Evolutionary conservation across 1,284 basidiomycete genomes (phyloP).

Genomic region (Leccinum ponderosum): DNA sequence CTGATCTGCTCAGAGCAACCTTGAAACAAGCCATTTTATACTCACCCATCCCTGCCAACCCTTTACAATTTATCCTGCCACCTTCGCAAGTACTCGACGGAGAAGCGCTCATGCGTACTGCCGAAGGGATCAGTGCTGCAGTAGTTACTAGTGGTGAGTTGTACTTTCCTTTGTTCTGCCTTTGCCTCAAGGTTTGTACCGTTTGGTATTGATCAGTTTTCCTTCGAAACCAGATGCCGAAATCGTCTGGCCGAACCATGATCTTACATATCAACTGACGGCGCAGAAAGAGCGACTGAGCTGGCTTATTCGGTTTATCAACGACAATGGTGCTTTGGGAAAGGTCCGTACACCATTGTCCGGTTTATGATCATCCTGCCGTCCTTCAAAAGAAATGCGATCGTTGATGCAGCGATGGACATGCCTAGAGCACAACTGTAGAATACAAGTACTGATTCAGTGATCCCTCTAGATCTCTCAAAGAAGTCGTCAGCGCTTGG

Average conservation of each 20-base stretch:
- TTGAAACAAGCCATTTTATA: constrained; percentile 90
- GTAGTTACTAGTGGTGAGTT: constrained; percentile 66
- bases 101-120: constrained; percentile 79
- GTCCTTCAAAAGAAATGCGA: background rate
- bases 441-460: constrained; percentile 8
- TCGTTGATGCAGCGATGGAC: background rate
- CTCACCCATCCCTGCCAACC: constrained; percentile 56
- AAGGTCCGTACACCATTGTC: constrained; percentile 49
- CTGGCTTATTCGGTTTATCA: constrained; percentile 87
- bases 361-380: background rate
- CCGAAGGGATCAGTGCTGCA: constrained; percentile 75
- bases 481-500: constrained; percentile 72
- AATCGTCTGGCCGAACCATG: constrained; percentile 75
- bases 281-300: constrained; percentile 76
- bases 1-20: constrained; percentile 75
- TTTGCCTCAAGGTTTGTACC: background rate
- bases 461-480: constrained; percentile 68
- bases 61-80: constrained; percentile 81
- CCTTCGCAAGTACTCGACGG: constrained; percentile 65
- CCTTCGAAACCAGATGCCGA: constrained; percentile 55
- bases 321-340: constrained; percentile 75
- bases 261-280: constrained; percentile 78
- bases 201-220: background rate
- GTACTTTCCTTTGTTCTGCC: background rate
- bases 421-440: background rate